Percentiles rank a stretch among this genome's conserved stretches.
These are phyloP conservation scores for Suillus alpinus DNA, from an alignment of 768 basidiomycete species.

Conservation along the genomic window DNA sequence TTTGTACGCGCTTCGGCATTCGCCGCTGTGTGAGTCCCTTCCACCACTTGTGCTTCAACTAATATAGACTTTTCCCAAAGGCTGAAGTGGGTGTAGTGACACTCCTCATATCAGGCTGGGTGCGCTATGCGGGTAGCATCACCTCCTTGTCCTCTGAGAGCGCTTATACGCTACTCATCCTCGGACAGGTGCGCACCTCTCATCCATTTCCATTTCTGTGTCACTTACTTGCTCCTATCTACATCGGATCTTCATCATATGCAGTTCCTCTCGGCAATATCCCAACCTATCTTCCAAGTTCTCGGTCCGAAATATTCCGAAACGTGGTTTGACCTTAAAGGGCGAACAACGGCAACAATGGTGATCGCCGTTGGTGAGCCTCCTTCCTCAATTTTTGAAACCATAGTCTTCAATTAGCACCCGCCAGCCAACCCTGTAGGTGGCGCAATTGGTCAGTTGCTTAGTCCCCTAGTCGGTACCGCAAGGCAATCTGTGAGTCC, in stretches of 20 bases:
- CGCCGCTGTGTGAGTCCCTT: constrained; percentile 53
- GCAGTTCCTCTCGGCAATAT: constrained; percentile 59
- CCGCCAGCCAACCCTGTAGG: constrained; percentile 69
- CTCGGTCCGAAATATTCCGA: constrained; percentile 81
- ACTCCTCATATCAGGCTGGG: constrained; percentile 66
- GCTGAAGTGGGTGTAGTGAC: constrained; percentile 55
- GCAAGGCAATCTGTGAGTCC: constrained; percentile 57
- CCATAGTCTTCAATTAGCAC: neutral
- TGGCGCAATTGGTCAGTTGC: constrained; percentile 66
- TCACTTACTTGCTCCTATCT: neutral
- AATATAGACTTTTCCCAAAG: constrained; percentile 31
- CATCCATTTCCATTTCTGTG: neutral
- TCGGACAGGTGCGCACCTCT: constrained; percentile 57
- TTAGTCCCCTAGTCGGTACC: constrained; percentile 60
- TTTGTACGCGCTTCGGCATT: constrained; percentile 60
- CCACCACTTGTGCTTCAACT: neutral
- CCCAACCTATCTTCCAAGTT: constrained; percentile 75
- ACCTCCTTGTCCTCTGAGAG: constrained; percentile 46
- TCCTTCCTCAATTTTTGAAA: neutral
- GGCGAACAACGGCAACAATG: constrained; percentile 79
- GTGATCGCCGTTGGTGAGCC: constrained; percentile 43
- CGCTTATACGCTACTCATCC: constrained; percentile 64
- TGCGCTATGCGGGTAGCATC: constrained; percentile 71
- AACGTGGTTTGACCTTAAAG: constrained; percentile 75
- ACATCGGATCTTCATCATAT: neutral